Conservation (phyloP, 805 yeast genomes). For the Ogataea degrootiae region DNA sequence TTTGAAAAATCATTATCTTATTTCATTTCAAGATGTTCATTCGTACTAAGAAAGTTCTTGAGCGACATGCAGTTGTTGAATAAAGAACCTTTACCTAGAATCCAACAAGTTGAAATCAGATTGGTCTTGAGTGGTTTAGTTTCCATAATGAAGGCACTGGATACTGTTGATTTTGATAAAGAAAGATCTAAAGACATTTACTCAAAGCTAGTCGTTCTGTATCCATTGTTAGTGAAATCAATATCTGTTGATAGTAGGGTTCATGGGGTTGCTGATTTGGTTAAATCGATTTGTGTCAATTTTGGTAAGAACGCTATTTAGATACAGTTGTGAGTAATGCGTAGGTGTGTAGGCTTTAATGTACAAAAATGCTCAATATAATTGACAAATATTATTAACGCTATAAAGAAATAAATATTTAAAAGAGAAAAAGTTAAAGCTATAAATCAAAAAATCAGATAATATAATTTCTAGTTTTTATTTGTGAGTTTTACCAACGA, state of each 20-base stretch:
- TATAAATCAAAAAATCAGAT: no score
- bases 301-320: slow-evolving; percentile 4
- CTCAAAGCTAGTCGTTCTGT: slow-evolving; percentile 11
- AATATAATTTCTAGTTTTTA: not conserved
- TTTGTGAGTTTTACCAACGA: no score
- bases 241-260: slow-evolving; percentile 15
- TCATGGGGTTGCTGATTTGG: slow-evolving; percentile 11
- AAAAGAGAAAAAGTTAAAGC: no score
- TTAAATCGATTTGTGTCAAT: slow-evolving; percentile 14
- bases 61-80: slow-evolving; percentile 58
- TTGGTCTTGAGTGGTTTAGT: slow-evolving; percentile 41
- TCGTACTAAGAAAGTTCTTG: slow-evolving; percentile 57
- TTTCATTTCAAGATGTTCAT: slow-evolving; percentile 52
- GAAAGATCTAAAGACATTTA: not conserved
- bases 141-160: slow-evolving; percentile 5
- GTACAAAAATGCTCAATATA: no score
- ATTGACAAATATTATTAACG: no score
- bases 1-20: slow-evolving; percentile 37
- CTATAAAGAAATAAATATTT: no score
- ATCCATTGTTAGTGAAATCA: slow-evolving; percentile 21
- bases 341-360: no score
- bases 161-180: not conserved
- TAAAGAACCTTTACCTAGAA: slow-evolving; percentile 58
- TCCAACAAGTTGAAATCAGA: slow-evolving; percentile 61
- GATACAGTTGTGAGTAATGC: no score